A percentile compares a stretch with the other conserved stretches of the same genome.
phyloP scores from a whole-genome alignment of 2,329 filamentous ascomycete species.

The Paramyrothecium roridum region DNA sequence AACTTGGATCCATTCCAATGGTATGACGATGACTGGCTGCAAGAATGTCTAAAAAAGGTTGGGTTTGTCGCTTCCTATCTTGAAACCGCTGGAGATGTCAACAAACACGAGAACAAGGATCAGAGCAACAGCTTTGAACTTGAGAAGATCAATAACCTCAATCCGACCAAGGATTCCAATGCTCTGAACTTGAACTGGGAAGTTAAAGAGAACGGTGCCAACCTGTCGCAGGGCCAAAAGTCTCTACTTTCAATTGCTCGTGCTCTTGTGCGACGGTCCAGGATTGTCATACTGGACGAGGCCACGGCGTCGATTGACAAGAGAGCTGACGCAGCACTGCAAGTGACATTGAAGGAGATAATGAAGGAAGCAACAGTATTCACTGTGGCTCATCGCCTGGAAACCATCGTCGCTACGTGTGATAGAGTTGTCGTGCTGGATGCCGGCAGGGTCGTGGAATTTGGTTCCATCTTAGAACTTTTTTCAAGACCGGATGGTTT shows the following conservation, averaged over 20 bases:
- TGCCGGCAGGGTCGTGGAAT: conserved; percentile 11
- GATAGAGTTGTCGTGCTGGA: conserved; percentile 14
- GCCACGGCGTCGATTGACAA: conserved; percentile 6
- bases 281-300: conserved; percentile 7
- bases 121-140: not conserved
- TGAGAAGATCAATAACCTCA: not conserved
- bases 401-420: conserved; percentile 15
- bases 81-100: too few relatives aligned
- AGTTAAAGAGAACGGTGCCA: conserved; percentile 4
- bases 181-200: conserved; percentile 5
- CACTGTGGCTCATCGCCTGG: conserved; percentile 14
- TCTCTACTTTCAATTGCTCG: conserved; percentile 9
- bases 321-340: conserved; percentile 5
- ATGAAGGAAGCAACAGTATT: conserved; percentile 10
- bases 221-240: conserved; percentile 9
- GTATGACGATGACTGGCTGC: too few relatives aligned
- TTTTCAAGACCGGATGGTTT: too few relatives aligned
- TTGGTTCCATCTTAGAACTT: not conserved
- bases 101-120: not conserved
- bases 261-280: conserved; percentile 7
- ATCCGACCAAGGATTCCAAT: too few relatives aligned
- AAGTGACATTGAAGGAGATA: conserved; percentile 1
- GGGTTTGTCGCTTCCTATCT: too few relatives aligned
- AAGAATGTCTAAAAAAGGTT: too few relatives aligned
- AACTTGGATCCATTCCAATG: too few relatives aligned